Conservation (phyloP, 108 stramenopile species). For the Pseudonitzschia delicatissima region DNA sequence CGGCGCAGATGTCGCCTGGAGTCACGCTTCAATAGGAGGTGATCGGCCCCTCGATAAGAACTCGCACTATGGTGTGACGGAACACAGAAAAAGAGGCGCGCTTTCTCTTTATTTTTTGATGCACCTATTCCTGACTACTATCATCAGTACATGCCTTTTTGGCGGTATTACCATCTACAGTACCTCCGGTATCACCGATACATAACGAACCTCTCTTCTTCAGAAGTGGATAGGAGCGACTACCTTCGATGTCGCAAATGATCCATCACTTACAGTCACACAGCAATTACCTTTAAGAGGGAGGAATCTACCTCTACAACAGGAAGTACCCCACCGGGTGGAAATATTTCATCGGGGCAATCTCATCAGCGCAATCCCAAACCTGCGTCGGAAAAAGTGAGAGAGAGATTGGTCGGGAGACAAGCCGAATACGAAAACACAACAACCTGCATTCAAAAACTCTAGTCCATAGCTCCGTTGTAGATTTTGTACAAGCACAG, state of each 20-base stretch:
- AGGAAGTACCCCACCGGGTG: neutral
- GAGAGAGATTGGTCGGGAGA: neutral
- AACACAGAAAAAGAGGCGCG: slow-evolving; percentile 7
- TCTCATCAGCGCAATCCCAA: neutral
- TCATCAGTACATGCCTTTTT: neutral
- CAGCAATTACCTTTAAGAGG: no score
- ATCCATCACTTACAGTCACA: no score
- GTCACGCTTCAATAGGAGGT: slow-evolving; percentile 1
- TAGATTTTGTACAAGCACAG: neutral
- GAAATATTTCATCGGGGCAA: neutral
- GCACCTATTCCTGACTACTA: neutral
- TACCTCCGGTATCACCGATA: neutral
- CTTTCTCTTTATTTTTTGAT: neutral
- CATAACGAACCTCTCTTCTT: neutral
- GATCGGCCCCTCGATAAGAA: no score
- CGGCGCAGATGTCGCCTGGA: slow-evolving; percentile 2
- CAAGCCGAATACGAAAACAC: neutral
- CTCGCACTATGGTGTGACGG: neutral
- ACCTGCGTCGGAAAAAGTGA: neutral
- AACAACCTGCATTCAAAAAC: slow-evolving; percentile 4
- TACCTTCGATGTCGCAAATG: no score
- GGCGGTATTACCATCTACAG: neutral
- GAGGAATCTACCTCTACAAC: neutral
- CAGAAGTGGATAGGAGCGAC: no score
- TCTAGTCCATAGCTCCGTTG: neutral